Evolutionary conservation across 2,329 filamentous ascomycete species (phyloP), one percentile per base, ranked within the genome.

Genomic region (Stagonosporopsis chrysanthemi): DNA sequence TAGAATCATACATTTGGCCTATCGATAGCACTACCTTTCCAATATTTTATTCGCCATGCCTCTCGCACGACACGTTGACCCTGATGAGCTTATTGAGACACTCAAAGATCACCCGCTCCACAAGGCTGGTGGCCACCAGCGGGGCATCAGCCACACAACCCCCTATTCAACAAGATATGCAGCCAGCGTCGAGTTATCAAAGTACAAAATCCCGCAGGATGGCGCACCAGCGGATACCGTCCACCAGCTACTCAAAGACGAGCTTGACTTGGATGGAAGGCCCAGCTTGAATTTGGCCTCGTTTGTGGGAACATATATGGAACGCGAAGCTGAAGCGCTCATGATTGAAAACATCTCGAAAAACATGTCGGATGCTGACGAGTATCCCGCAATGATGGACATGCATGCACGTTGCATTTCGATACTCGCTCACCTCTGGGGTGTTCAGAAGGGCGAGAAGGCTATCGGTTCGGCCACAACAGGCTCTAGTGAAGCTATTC

Each of bases 271-370:
- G 14, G 75, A 77, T 52, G 75, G 73, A 26, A 81, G 83, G 44
- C 88, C 89, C 0, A 88, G 88, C 63, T 77, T 90, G 61, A 91
- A 91, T 67, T 76, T 90, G 24, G 88, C 88, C 9, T 74, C 84
- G 64, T 91, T 91, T 58, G 88, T 91, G 1, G 84, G 85, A 35
- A 91, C 89, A 1, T 90, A 88, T 68, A 88, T 90, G 85, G 88
- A 91, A 68, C 80, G 82, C 11, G 83, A 89, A 64, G 88, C 86
- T 6, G 81, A 85, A 55, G 78, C 84, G 53, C 80, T 91, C 40
- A 87, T 91, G 81, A 76, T 83, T 19, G 87, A 90, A 64, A 90
- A 90, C 57, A 74, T 90, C 39, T 81, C 83, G 56, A 91, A 91
- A 77, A 91, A 91, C 66, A 80, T 91, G 74, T 83, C 86, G n/a